Percentiles rank a stretch among this genome's conserved stretches.
phyloP scores from a whole-genome alignment of 495 filamentous ascomycete genomes.

The Bacidia rubella region DNA sequence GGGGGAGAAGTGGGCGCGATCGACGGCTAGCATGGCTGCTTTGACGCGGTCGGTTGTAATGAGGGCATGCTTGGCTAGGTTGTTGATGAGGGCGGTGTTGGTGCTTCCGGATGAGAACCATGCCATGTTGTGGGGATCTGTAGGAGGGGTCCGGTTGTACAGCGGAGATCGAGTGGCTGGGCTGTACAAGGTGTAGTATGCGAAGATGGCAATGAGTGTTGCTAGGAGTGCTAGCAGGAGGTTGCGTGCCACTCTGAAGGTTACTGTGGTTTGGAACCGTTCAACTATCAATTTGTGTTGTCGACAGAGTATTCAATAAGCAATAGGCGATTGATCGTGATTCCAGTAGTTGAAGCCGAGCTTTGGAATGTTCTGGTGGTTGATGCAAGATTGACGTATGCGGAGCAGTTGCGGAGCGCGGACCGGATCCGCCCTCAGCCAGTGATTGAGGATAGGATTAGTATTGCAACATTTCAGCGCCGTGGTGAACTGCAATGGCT shows the following conservation, averaged over 20 bases:
- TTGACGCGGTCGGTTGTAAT: constrained; percentile 60
- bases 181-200: constrained; percentile 1
- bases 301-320: too few relatives aligned
- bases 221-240: background rate
- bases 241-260: background rate
- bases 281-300: too few relatives aligned
- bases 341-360: background rate
- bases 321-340: background rate
- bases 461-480: background rate
- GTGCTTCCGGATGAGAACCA: constrained; percentile 73
- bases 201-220: background rate
- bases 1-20: constrained; percentile 69
- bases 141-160: background rate
- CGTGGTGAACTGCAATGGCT: background rate
- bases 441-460: background rate
- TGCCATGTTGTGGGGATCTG: constrained; percentile 49
- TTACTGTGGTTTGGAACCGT: background rate
- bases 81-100: constrained; percentile 68
- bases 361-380: background rate
- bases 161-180: background rate
- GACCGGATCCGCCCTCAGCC: background rate
- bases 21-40: constrained; percentile 71
- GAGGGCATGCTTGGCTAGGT: constrained; percentile 56
- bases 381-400: background rate
- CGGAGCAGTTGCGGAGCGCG: background rate